Evolutionary conservation across 805 yeast genomes (phyloP), one percentile per base, ranked within the genome.

Genomic region (Metschnikowia cerradonensis): DNA sequence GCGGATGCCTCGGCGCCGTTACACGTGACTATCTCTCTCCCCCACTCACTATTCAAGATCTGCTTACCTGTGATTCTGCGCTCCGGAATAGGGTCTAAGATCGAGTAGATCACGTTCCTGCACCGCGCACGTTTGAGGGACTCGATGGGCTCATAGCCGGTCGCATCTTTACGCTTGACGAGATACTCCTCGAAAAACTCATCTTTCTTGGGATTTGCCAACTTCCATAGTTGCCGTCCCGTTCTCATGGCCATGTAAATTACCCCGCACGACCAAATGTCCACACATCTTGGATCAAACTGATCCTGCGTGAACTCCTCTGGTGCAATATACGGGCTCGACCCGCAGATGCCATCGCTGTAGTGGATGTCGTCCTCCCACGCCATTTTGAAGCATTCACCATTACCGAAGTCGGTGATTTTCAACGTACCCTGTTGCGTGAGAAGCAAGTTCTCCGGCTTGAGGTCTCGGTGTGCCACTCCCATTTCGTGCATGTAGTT

Each of bases 181-280:
- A 91, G 69, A 64, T 92, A 92, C 60, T 80, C 83, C 38, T 76
- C 71, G 66, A 82, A 92, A 62, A 88, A 89, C 60, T 85, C 95
- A 64, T 92, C 98, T 41, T 83, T 88, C 31, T 74, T 78, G 7
- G 75, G 67, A 52, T 81, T 80, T 2, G 98, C 97, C 51, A 83
- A 71, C 60, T 87, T 82, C 98, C 98, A 92, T 48, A 94, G 69
- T 62, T 92, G 96, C 48, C 96, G 76, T 3, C 98, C 99, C 0
- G 97, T 88, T 60, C 97, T 75, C 92, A 90, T 86, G 6, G 96
- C 95, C 89, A 90, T 85, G 64, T 87, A 90, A 34, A 90, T 89
- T 10, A 90, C 92, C 45, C 96, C 96, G 72, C 96, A 88, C 0
- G 96, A 83, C 97, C 97, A 90, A 35, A 89, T 82, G 69, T 90